Evolutionary conservation across 169 alveolate genomes (phyloP).

Genomic region (Toxoplasma gondii): DNA sequence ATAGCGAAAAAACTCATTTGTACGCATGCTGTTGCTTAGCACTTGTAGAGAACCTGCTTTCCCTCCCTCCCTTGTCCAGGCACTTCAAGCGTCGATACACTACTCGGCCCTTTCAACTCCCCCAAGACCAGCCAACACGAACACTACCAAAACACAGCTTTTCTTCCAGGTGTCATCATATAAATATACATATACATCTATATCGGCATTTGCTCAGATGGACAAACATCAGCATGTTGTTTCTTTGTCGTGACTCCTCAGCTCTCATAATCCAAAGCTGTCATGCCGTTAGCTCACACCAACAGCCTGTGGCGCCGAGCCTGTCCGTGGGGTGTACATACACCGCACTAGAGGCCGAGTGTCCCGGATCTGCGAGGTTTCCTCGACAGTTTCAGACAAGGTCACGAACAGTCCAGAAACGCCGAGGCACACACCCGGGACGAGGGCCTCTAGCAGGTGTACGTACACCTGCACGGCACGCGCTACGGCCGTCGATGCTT

Average conservation of each 20-base stretch:
- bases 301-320: background rate
- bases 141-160: too few relatives aligned
- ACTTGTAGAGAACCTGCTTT: background rate
- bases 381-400: background rate
- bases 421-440: background rate
- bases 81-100: too few relatives aligned
- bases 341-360: background rate
- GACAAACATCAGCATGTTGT: too few relatives aligned
- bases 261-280: constrained; percentile 35
- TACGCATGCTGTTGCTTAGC: background rate
- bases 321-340: background rate
- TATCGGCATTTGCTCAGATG: too few relatives aligned
- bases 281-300: constrained; percentile 28
- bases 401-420: background rate
- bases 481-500: background rate
- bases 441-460: background rate
- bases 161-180: too few relatives aligned
- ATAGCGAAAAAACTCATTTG: background rate
- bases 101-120: too few relatives aligned
- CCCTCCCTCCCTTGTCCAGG: too few relatives aligned
- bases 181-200: too few relatives aligned
- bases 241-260: background rate
- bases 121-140: too few relatives aligned
- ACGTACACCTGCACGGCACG: constrained; percentile 3
- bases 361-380: background rate